Conservation (phyloP, 345 rosid species). For the Melastoma malabathricum region DNA sequence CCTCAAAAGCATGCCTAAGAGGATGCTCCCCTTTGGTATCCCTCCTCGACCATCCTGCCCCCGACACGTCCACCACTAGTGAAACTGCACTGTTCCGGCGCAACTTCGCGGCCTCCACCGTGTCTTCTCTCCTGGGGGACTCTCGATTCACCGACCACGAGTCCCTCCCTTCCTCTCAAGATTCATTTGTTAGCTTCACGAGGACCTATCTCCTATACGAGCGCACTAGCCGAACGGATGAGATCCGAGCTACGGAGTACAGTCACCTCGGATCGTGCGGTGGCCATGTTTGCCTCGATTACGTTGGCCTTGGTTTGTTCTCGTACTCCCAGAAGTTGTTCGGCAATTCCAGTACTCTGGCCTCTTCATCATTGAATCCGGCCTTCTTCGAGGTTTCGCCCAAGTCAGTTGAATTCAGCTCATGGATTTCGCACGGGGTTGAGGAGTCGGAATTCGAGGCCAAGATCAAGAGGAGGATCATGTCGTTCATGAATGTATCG, state of each 20-base stretch:
- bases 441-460: slow-evolving; percentile 38
- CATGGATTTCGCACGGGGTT: slow-evolving; percentile 23
- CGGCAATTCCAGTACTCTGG: slow-evolving; percentile 17
- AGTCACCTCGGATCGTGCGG: slow-evolving; percentile 35
- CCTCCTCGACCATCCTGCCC: slow-evolving; percentile 5
- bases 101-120: slow-evolving; percentile 28
- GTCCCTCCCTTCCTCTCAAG: slow-evolving; percentile 54
- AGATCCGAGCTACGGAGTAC: slow-evolving; percentile 49
- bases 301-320: slow-evolving; percentile 61
- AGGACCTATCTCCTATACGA: slow-evolving; percentile 38
- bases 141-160: slow-evolving; percentile 64
- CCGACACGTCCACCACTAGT: not conserved
- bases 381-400: slow-evolving; percentile 33
- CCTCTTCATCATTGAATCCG: slow-evolving; percentile 2
- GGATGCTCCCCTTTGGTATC: slow-evolving; percentile 47
- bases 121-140: slow-evolving; percentile 30
- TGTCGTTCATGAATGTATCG: slow-evolving; percentile 59
- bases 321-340: slow-evolving; percentile 39
- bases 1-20: slow-evolving; percentile 30
- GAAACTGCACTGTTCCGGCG: slow-evolving; percentile 17
- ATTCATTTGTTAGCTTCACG: slow-evolving; percentile 37
- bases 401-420: slow-evolving; percentile 30
- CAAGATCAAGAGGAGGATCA: slow-evolving; percentile 36
- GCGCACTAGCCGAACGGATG: slow-evolving; percentile 40
- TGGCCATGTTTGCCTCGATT: slow-evolving; percentile 45